Evolutionary conservation across 192 early-diverging fungal species (phyloP).

Genomic region (Borealophlyctis nickersoniae): DNA sequence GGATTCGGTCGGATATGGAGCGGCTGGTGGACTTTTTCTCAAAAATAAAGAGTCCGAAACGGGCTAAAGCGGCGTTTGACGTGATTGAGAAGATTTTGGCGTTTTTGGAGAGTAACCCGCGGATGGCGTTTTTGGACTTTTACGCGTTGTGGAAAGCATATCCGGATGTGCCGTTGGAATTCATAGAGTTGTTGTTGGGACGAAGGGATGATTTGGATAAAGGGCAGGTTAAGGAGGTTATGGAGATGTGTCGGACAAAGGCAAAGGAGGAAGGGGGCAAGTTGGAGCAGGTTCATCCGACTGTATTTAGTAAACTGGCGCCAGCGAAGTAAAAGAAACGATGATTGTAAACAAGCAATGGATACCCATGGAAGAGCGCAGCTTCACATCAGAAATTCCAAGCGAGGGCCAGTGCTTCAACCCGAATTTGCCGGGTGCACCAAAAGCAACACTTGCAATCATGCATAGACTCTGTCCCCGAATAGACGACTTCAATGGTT

Average conservation of each 20-base stretch:
- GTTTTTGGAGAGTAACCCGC: constrained; percentile 76
- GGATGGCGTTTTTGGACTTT: constrained; percentile 87
- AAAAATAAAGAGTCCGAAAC: constrained; percentile 63
- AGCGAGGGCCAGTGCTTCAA: too few relatives aligned
- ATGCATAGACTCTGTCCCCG: too few relatives aligned
- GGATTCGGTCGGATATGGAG: constrained; percentile 73
- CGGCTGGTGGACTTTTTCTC: constrained; percentile 74
- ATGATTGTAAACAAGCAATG: too few relatives aligned
- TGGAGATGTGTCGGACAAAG: constrained; percentile 76
- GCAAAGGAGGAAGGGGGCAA: constrained; percentile 48
- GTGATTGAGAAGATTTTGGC: constrained; percentile 76
- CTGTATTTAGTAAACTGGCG: constrained; percentile 32
- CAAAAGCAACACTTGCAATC: too few relatives aligned
- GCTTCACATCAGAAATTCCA: too few relatives aligned
- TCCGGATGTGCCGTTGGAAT: constrained; percentile 84
- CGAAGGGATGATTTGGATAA: constrained; percentile 92
- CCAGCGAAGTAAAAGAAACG: too few relatives aligned
- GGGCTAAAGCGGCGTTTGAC: constrained; percentile 79
- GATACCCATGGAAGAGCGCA: too few relatives aligned
- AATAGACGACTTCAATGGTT: too few relatives aligned
- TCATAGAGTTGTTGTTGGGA: constrained; percentile 86
- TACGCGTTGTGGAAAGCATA: constrained; percentile 85
- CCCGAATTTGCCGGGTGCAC: too few relatives aligned
- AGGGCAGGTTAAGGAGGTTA: constrained; percentile 76
- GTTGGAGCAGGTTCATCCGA: constrained; percentile 11